A percentile compares a stretch with the other conserved stretches of the same genome.
These are phyloP conservation scores for Cyberlindnera veronae DNA, from an alignment of 805 yeast genomes.

Conservation along the genomic window DNA sequence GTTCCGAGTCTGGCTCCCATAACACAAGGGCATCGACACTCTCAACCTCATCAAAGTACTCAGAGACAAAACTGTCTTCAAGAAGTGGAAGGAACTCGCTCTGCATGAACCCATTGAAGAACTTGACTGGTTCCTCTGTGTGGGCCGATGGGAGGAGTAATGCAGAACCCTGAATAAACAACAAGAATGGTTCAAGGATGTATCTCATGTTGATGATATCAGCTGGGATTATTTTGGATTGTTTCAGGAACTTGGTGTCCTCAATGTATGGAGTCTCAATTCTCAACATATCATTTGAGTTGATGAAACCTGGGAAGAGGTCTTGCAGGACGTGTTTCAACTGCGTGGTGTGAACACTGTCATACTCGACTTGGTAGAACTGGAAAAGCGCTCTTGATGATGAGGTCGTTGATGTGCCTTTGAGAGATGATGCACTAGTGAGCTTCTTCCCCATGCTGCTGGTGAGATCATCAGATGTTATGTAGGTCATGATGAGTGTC, in stretches of 20 bases:
- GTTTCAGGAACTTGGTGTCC: conserved; percentile 53
- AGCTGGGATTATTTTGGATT: conserved; percentile 63
- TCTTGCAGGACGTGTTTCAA: conserved; percentile 48
- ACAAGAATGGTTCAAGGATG: conserved; percentile 66
- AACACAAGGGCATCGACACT: conserved; percentile 36
- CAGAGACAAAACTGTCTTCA: conserved; percentile 48
- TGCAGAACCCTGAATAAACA: conserved; percentile 60
- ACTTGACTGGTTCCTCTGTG: conserved; percentile 32
- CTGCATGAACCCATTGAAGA: conserved; percentile 64
- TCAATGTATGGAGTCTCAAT: conserved; percentile 51
- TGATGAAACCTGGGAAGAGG: conserved; percentile 67
- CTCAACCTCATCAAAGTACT: conserved; percentile 48
- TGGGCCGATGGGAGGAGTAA: conserved; percentile 34
- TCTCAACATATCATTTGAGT: conserved; percentile 31
- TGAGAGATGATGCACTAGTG: conserved; percentile 24
- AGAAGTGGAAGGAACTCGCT: conserved; percentile 61
- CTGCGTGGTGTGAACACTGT: conserved; percentile 36
- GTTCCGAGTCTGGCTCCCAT: conserved; percentile 18
- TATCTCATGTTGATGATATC: conserved; percentile 78
- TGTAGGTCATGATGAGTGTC: conserved; percentile 21
- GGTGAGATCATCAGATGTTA: conserved; percentile 15
- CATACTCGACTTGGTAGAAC: conserved; percentile 32
- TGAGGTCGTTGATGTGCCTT: conserved; percentile 25
- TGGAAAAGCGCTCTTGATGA: conserved; percentile 35
- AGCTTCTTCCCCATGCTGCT: conserved; percentile 4